Conservation (phyloP, 257 asterid genomes). For the Henckelia pumila region DNA sequence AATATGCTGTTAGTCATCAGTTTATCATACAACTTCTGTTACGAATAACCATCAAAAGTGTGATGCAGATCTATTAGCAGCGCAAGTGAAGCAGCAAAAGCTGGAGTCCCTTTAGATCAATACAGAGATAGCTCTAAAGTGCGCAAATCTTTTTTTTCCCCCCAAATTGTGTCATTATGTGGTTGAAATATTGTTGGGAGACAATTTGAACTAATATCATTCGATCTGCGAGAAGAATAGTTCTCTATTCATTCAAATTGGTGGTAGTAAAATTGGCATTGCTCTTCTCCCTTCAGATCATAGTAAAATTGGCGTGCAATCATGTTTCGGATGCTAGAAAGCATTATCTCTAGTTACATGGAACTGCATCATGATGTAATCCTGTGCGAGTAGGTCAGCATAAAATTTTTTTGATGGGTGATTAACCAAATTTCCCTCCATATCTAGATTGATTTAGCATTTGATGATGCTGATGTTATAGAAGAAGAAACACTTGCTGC, state of each 20-base stretch:
- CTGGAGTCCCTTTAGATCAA: constrained; percentile 72
- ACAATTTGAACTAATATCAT: background rate
- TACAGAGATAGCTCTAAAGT: constrained; percentile 46
- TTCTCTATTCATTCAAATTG: background rate
- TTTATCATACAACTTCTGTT: constrained; percentile 21
- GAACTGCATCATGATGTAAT: background rate
- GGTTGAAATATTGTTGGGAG: background rate
- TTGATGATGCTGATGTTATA: constrained; percentile 68
- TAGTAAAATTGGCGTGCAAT: background rate
- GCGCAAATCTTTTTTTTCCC: constrained; percentile 18
- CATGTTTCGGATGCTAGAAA: background rate
- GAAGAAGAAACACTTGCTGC: constrained; percentile 67
- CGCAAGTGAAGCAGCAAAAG: constrained; percentile 86
- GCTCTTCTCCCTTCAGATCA: background rate
- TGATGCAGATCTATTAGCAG: constrained; percentile 69
- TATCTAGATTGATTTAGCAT: constrained; percentile 58
- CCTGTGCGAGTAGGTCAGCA: background rate
- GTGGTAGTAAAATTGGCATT: background rate
- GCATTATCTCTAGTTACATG: background rate
- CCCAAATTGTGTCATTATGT: background rate
- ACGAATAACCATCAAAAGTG: constrained; percentile 35
- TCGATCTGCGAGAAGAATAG: background rate
- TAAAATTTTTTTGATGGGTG: constrained; percentile 18
- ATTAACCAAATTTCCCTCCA: constrained; percentile 21
- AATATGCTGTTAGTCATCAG: background rate